Base-by-base conservation (phyloP, 805 yeast species). In the Wickerhamomyces pijperi region DNA sequence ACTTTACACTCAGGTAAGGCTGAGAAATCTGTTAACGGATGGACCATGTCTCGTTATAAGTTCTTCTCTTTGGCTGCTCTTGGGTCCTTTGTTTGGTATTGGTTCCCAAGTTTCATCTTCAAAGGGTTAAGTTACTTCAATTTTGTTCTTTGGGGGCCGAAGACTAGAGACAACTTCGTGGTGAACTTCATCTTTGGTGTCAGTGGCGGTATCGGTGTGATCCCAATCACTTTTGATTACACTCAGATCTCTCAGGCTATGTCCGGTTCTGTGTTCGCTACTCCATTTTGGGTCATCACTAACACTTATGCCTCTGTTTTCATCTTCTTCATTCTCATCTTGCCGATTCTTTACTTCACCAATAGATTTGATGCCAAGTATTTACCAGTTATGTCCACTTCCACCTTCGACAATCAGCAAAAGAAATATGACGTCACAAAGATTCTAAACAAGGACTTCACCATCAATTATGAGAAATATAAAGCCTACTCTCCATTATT, bases 81-180 rank as follows among this genome's bases (percentile, higher is more conserved):
- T 14, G 54, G 58, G 14, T 54, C 67, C 19, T 76, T 77, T 47
- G 44, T 67, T 4, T 79, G 78, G 70, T 74, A 74, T 50, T 78
- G 81, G 76, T 58, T 81, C 46, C 85, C 86, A 3, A 81, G 78
- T 40, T 78, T 64, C 50, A 61, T 82, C 19, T 78, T 78, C 59
- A 60, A 63, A n/a, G 84, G 76, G 2, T 64, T 81, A 41, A 66
- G 77, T 1, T 70, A 71, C 49, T 80, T 82, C 57, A 71, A 67
- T 14, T 54, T 65, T 40, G 48, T 63, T 18, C 42, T 58, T 12
- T 60, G 64, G 63, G 58, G 55, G 31, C 42, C 59, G 18, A 50
- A 49, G 36, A 56, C 59, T 14, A 55, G 60, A 44, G 54, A 76
- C 44, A 77, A 78, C 50, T 72, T 74, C 42, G 63, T 69, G 32